Evolutionary conservation across 176 grass and related monocot species (phyloP).

Genomic region (bread wheat (Triticum aestivum)): IWGSC_CS_RefSeq_v2.1 NC_057801.1:632228200-632228699

Average conservation of each 20-base stretch:
- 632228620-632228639: constrained; percentile 85
- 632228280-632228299: constrained; percentile 69
- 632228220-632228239: constrained; percentile 73
- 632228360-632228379: constrained; percentile 2
- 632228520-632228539: constrained; percentile 97
- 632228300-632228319: constrained; percentile 81
- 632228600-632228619: constrained; percentile 70
- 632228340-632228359: constrained; percentile 74
- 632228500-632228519: constrained; percentile 75
- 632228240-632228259: constrained; percentile 64
- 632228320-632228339: constrained; percentile 70
- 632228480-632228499: constrained; percentile 47
- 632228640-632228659: constrained; percentile 55
- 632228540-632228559: constrained; percentile 85
- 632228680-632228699: constrained; percentile 61
- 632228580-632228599: constrained; percentile 52
- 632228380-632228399: constrained; percentile 33
- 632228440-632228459: constrained; percentile 91
- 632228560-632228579: constrained; percentile 60
- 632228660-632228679: constrained; percentile 63
- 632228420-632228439: constrained; percentile 77
- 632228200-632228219: constrained; percentile 66
- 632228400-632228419: constrained; percentile 75
- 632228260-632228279: constrained; percentile 77
- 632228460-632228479: constrained; percentile 93